Evolutionary conservation across 2,329 filamentous ascomycete genomes (phyloP).

Genomic region (Colletotrichum viniferum): DNA sequence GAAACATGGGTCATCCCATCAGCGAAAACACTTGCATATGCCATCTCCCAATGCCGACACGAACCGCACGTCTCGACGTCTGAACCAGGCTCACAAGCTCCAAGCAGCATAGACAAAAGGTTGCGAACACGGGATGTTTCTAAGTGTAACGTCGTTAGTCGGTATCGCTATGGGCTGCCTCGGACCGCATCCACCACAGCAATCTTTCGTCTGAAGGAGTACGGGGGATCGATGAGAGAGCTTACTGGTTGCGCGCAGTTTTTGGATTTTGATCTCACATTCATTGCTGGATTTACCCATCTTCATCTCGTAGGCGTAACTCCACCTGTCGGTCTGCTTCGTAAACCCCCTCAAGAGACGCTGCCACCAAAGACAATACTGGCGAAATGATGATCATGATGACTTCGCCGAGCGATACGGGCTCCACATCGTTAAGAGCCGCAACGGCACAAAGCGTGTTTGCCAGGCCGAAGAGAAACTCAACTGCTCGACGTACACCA

Average conservation of each 20-base stretch:
- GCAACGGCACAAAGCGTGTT: background rate
- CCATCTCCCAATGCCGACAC: background rate
- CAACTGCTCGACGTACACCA: background rate
- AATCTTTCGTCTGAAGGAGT: background rate
- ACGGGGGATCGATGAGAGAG: background rate
- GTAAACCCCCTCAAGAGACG: background rate
- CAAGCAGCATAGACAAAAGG: background rate
- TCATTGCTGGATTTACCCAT: background rate
- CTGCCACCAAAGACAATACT: background rate
- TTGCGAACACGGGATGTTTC: background rate
- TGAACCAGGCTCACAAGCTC: background rate
- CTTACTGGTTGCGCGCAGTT: background rate
- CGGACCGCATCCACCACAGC: background rate
- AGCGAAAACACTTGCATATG: background rate
- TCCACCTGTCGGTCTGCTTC: background rate
- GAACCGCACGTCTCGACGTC: background rate
- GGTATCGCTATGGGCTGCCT: background rate
- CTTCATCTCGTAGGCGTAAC: background rate
- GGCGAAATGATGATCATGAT: background rate
- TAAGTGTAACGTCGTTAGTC: background rate
- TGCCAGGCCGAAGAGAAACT: background rate
- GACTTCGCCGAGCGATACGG: background rate
- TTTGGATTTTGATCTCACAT: background rate
- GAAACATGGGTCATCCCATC: background rate
- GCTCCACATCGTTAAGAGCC: background rate